These are phyloP conservation scores for Trichoderma erinaceum DNA, from an alignment of 495 filamentous ascomycete genomes.

Conservation along the genomic window DNA sequence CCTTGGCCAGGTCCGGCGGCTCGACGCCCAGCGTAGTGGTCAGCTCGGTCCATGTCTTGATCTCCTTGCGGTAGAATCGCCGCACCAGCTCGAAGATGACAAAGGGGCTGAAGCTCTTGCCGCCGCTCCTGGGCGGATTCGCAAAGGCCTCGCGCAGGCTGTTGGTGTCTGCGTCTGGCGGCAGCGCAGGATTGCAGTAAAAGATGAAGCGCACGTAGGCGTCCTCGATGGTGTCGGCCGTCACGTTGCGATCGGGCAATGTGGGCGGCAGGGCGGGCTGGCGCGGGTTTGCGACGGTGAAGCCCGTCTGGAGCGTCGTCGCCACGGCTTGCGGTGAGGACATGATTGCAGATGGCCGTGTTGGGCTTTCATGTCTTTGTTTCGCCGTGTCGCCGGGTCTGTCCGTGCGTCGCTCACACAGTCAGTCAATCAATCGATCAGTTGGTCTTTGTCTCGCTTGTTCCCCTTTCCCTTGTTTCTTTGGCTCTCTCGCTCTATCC, in stretches of 20 bases:
- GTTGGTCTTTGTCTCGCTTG: neutral
- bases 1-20: constrained; percentile 73
- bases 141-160: constrained; percentile 77
- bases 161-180: constrained; percentile 60
- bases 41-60: constrained; percentile 94
- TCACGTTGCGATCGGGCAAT: constrained; percentile 66
- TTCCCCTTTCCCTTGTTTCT: neutral
- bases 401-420: too few species aligned
- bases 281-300: constrained; percentile 1
- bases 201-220: constrained; percentile 85
- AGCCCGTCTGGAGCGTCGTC: neutral
- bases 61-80: constrained; percentile 75
- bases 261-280: constrained; percentile 18
- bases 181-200: constrained; percentile 80
- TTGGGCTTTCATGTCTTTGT: constrained; percentile 1
- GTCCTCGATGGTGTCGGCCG: constrained; percentile 71
- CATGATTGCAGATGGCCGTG: neutral
- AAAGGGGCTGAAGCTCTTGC: constrained; percentile 83
- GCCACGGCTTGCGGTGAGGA: constrained; percentile 12
- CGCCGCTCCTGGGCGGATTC: constrained; percentile 82
- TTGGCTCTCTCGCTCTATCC: neutral
- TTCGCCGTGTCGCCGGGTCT: too few species aligned
- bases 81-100: constrained; percentile 76
- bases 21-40: constrained; percentile 88
- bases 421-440: too few species aligned